These are phyloP conservation scores for Tetraselmis striata DNA, from an alignment of 139 green algal species.

Conservation along the genomic window DNA sequence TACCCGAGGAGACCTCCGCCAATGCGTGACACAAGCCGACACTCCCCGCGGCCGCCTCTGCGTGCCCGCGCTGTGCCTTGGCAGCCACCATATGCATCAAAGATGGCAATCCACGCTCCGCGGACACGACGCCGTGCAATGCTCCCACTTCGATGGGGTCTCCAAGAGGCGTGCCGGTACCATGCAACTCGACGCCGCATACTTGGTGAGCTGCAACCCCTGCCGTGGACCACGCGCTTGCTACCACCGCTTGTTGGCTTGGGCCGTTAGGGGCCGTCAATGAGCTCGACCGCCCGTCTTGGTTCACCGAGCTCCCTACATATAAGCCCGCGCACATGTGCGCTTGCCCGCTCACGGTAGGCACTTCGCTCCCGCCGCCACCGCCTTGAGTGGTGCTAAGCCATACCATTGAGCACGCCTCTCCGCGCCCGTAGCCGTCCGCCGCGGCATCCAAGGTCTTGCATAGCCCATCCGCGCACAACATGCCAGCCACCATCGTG, in stretches of 20 bases:
- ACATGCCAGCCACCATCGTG: conserved; percentile 34
- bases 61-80: conserved; percentile 79
- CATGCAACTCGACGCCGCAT: conserved; percentile 39
- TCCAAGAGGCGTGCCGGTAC: conserved; percentile 49
- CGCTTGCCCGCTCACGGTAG: background rate
- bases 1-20: background rate
- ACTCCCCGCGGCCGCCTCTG: conserved; percentile 68
- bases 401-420: conserved; percentile 29
- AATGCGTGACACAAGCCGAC: conserved; percentile 55
- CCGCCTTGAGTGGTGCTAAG: background rate
- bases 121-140: conserved; percentile 18
- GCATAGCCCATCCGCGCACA: conserved; percentile 42
- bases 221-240: conserved; percentile 32
- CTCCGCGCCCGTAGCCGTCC: conserved; percentile 49
- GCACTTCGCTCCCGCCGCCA: background rate
- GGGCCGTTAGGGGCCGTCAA: conserved; percentile 85
- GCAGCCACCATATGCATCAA: conserved; percentile 36
- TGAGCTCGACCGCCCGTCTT: conserved; percentile 69
- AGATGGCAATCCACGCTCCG: conserved; percentile 5
- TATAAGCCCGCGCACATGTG: background rate
- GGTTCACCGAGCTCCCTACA: conserved; percentile 46
- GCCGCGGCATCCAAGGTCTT: conserved; percentile 40
- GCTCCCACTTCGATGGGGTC: conserved; percentile 55
- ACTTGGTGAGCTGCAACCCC: conserved; percentile 20
- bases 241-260: conserved; percentile 73